A percentile compares a stretch with the other conserved stretches of the same genome.
Evolutionary conservation across 176 grass and related monocot genomes (phyloP).

Genomic region (Chloris gayana): DNA sequence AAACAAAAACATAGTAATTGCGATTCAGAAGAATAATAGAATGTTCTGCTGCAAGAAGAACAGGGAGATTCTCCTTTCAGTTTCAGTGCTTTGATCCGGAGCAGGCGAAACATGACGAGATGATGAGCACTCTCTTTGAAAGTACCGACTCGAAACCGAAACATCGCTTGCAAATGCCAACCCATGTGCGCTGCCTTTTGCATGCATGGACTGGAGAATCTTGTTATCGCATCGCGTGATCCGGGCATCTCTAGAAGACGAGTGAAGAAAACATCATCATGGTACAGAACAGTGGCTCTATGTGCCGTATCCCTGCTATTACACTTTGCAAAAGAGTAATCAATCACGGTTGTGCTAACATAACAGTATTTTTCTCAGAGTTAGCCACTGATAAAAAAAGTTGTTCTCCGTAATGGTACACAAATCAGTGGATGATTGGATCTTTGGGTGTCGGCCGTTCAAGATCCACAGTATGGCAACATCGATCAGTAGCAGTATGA

Average conservation of each 20-base stretch:
- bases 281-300: neutral
- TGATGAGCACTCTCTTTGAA: slow-evolving; percentile 18
- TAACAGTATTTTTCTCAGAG: neutral
- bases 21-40: neutral
- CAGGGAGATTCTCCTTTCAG: too few relatives aligned
- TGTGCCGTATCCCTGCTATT: neutral
- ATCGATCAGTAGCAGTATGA: neutral
- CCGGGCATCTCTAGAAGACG: neutral
- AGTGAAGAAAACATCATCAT: neutral
- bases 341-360: neutral
- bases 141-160: slow-evolving; percentile 16
- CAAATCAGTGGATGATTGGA: neutral
- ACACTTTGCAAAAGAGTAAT: neutral
- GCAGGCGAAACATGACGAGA: slow-evolving; percentile 10
- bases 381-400: neutral
- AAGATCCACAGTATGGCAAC: neutral
- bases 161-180: slow-evolving; percentile 20
- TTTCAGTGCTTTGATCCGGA: slow-evolving; percentile 5
- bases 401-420: neutral
- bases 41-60: neutral
- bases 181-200: slow-evolving; percentile 46
- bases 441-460: neutral
- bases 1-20: neutral
- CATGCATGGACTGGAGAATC: neutral
- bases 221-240: slow-evolving; percentile 7